Percentiles rank a stretch among this genome's conserved stretches.
These are phyloP conservation scores for Albatrellus ellisii DNA, from an alignment of 768 basidiomycete species.

Conservation along the genomic window DNA sequence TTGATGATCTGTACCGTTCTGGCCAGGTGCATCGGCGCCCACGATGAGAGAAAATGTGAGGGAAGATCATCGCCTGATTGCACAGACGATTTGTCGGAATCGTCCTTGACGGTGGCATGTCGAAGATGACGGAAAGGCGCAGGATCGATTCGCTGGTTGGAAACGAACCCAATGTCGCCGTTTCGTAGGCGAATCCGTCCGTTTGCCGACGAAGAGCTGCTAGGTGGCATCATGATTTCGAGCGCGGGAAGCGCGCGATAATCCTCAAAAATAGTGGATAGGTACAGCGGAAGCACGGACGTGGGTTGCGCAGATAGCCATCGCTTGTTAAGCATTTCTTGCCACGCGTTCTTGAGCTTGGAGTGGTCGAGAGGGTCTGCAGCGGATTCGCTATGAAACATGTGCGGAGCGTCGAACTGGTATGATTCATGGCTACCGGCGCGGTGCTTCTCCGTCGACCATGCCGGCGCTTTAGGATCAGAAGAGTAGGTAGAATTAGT, in stretches of 20 bases:
- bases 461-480: neutral
- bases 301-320: constrained; percentile 10
- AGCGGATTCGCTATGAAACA: neutral
- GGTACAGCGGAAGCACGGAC: constrained; percentile 11
- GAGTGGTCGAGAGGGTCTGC: constrained; percentile 10
- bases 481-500: neutral
- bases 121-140: constrained; percentile 10
- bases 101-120: constrained; percentile 8
- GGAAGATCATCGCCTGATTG: constrained; percentile 10
- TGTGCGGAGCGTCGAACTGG: neutral
- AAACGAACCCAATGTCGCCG: neutral
- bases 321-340: constrained; percentile 11
- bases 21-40: constrained; percentile 54
- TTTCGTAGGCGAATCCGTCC: neutral
- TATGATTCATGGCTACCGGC: neutral
- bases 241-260: constrained; percentile 11
- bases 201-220: constrained; percentile 1
- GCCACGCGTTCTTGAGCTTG: constrained; percentile 10
- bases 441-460: neutral
- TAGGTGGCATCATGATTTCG: constrained; percentile 6
- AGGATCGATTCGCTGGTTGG: constrained; percentile 8
- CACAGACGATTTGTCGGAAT: constrained; percentile 2
- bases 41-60: constrained; percentile 25
- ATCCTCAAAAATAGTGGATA: constrained; percentile 9
- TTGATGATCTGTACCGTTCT: constrained; percentile 40